Base-by-base conservation (phyloP, 768 basidiomycete species). In the Leccinum aurantiacum region DNA sequence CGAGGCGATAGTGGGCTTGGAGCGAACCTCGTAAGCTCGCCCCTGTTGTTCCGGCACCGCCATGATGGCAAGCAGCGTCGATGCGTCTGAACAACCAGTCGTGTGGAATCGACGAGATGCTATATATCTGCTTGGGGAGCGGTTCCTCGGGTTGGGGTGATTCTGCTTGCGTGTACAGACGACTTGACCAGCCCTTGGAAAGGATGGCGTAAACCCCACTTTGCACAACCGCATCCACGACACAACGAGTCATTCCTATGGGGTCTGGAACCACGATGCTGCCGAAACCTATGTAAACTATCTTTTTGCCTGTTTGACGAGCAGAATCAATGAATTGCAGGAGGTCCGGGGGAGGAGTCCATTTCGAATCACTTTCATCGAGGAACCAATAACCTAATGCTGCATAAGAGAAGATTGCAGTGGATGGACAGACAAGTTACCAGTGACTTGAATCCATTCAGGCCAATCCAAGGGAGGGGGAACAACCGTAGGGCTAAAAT, bases 401-500 rank as follows among this genome's bases (percentile, higher is more conserved):
- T 22, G 31, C 5, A 14, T 69, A 35, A 63, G 63, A 64, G 57
- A 46, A 48, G 56, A 14, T 25, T 53, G 19, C 11, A 48, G 44
- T 27, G 15, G 27, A 15, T 57, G 17, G 17, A 27, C 62, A 73
- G 56, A 53, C 15, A 50, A 54, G 69, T 59, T 65, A 90, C 92
- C 93, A 62, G 94, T 94, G 1, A 95, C 85, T 46, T 91, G 89
- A 63, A 98, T 98, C 94, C 95, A 98, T 74, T 99, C 96, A 4
- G 95, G 93, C 97, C 97, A 99, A 73, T 99, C 96, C 57, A 98
- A 76, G 3, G 96, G 96, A 27, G 90, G 93, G 7, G 95, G 95
- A 14, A 98, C 93, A 50, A 93, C 81, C 31, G 84, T 80, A 1
- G 95, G 92, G 68, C 93, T 95, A 71, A 98, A 98, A 74, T 98